A percentile compares a stretch with the other conserved stretches of the same genome.
phyloP scores from a whole-genome alignment of 805 yeast genomes.

The Suhomyces faveliae region DNA sequence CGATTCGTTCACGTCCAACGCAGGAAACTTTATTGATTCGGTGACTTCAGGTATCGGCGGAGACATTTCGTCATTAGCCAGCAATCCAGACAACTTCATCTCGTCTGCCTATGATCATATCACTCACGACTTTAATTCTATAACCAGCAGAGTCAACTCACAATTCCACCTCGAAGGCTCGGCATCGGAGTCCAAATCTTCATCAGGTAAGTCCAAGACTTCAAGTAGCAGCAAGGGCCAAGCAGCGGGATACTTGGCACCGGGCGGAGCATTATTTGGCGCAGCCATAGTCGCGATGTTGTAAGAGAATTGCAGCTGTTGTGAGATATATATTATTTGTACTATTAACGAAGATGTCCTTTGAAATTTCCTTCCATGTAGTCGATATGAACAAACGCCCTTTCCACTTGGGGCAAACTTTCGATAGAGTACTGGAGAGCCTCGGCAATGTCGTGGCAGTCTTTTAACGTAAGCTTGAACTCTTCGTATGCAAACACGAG shows the following conservation, averaged over 20 bases:
- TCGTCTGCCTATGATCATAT: background rate
- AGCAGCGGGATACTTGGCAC: slow-evolving; percentile 6
- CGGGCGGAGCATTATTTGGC: slow-evolving; percentile 10
- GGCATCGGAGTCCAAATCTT: background rate
- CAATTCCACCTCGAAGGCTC: background rate
- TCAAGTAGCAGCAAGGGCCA: slow-evolving; percentile 3
- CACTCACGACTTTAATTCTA: slow-evolving; percentile 3
- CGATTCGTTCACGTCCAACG: background rate
- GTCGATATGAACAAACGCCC: slow-evolving; percentile 81
- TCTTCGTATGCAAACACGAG: slow-evolving; percentile 50
- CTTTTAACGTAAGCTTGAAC: slow-evolving; percentile 51
- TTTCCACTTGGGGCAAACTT: slow-evolving; percentile 70
- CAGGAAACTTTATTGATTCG: background rate
- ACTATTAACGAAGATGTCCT: slow-evolving; percentile 32
- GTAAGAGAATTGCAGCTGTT: slow-evolving; percentile 1
- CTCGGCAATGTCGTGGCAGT: slow-evolving; percentile 78
- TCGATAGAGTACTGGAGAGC: slow-evolving; percentile 79
- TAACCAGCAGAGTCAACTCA: background rate
- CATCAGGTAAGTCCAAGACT: background rate
- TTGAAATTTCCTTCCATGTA: slow-evolving; percentile 48
- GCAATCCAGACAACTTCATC: background rate
- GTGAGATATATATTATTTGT: no score
- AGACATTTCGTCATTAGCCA: background rate
- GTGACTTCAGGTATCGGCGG: background rate
- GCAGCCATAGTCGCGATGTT: slow-evolving; percentile 9